A percentile compares a stretch with the other conserved stretches of the same genome.
These are phyloP conservation scores for Linum lewisii DNA, from an alignment of 345 rosid genomes.

Conservation along the genomic window DNA sequence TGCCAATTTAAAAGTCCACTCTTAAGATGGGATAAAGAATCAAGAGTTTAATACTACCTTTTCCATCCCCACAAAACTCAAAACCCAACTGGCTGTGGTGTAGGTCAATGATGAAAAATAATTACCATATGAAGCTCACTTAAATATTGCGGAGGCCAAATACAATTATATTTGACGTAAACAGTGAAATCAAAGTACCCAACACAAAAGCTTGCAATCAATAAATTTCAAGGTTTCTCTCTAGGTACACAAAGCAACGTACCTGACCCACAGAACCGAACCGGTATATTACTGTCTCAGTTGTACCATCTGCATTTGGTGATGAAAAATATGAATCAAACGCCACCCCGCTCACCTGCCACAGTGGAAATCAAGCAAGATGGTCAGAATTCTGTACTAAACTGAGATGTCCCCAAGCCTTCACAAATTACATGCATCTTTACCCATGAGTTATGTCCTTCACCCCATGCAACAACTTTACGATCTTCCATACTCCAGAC, in stretches of 20 bases:
- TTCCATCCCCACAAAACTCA: too few relatives aligned
- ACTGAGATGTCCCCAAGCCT: conserved; percentile 1
- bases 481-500: conserved; percentile 99
- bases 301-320: conserved; percentile 76
- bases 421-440: conserved; percentile 15
- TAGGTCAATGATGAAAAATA: too few relatives aligned
- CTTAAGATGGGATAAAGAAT: too few relatives aligned
- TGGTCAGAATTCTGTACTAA: conserved; percentile 9
- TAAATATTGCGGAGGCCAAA: too few relatives aligned
- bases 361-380: conserved; percentile 19
- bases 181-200: not conserved
- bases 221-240: not conserved
- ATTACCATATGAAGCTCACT: too few relatives aligned
- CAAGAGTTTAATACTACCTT: too few relatives aligned
- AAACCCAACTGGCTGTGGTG: too few relatives aligned
- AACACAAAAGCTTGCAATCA: not conserved
- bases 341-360: conserved; percentile 98
- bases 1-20: too few relatives aligned
- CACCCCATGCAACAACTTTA: conserved; percentile 99
- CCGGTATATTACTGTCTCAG: conserved; percentile 81
- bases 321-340: conserved; percentile 95
- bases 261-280: conserved; percentile 99
- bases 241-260: conserved; percentile 10
- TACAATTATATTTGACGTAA: too few relatives aligned
- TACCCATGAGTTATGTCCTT: conserved; percentile 99